Evolutionary conservation across 2,329 filamentous ascomycete genomes (phyloP), one percentile per base, ranked within the genome.

Genomic region (Monosporascus sp.): DNA sequence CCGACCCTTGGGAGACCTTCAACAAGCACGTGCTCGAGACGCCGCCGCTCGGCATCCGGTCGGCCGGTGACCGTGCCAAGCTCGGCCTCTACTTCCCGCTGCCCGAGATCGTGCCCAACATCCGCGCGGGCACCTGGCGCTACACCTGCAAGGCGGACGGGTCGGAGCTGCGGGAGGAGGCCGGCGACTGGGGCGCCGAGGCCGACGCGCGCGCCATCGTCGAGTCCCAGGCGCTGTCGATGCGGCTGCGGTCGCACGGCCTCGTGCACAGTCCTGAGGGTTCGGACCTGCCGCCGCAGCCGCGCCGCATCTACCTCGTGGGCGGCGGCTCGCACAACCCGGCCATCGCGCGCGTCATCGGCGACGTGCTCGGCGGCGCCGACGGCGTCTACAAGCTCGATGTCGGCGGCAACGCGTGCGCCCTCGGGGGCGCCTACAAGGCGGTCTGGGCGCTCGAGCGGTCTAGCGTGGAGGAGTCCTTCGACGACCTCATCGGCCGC

Each of bases 311-410:
- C 63, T 97, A 97, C 75, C 87, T 99, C 44, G 94, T 97, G 8
- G 94, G 94, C 50, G 94, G 94, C 53, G 94, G 92, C 15, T 91
- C 88, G 37, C 81, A 89, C 51, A 99, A 97, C 77, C 84, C 87
- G 4, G 91, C 93, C 48, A 97, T 97, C 63, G 89, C 91, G 6
- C 80, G 85, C 54, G 84, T 95, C 47, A 82, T 92, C 4, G 93
- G 91, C 25, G 86, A 96, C 64, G 90, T 97, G 3, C 82, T 99
- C 2, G 94, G 94, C 50, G 90, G 90, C 37, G 81, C 80, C 2
- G 94, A 97, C 58, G 94, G 94, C 24, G 89, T 97, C 25, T 99
- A 90, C 74, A 89, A 88, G 71, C 83, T 99, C 15, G 92, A 97
- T 66, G 90, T 97, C 5, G 93, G 94, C 25, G 91, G 92, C 25